phyloP scores from a whole-genome alignment of 176 grass and related monocot species.

The Oryza rufipogon region DNA sequence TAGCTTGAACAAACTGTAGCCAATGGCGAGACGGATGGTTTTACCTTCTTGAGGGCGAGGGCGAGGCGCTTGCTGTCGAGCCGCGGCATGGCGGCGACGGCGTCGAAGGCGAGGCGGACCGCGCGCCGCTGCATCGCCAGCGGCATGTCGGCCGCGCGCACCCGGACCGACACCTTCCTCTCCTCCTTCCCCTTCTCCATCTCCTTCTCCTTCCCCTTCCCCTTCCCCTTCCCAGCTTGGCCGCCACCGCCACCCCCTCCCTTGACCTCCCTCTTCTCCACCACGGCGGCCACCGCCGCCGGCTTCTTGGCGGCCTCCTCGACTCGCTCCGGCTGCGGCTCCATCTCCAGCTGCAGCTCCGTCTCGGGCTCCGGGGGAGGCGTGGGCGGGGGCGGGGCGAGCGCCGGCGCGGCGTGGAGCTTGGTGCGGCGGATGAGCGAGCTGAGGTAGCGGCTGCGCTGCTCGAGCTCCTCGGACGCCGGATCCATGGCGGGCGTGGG shows the following conservation, averaged over 20 bases:
- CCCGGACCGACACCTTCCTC: slow-evolving; percentile 53
- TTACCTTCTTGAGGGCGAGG: slow-evolving; percentile 88
- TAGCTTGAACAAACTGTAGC: background rate
- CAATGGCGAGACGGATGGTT: background rate
- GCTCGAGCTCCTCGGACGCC: slow-evolving; percentile 89
- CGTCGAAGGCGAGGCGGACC: slow-evolving; percentile 65
- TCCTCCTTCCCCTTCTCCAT: slow-evolving; percentile 16
- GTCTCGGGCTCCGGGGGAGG: slow-evolving; percentile 8
- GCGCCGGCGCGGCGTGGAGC: slow-evolving; percentile 45
- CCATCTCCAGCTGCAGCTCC: background rate
- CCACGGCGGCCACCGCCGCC: background rate
- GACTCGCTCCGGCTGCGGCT: background rate
- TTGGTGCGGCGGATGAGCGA: slow-evolving; percentile 83
- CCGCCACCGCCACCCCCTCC: background rate
- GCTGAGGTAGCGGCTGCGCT: slow-evolving; percentile 79
- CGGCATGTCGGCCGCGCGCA: slow-evolving; percentile 83
- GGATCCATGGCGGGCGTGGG: slow-evolving; percentile 50
- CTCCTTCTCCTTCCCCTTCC: slow-evolving; percentile 32
- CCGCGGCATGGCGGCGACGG: slow-evolving; percentile 65
- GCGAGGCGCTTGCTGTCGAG: slow-evolving; percentile 85
- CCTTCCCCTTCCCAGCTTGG: slow-evolving; percentile 27
- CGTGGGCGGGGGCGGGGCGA: background rate
- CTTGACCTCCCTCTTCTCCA: slow-evolving; percentile 34
- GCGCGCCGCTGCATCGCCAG: slow-evolving; percentile 70
- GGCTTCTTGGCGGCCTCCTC: slow-evolving; percentile 6